Conservation (phyloP, 257 asterid species). For the Ophiorrhiza pumila region DNA sequence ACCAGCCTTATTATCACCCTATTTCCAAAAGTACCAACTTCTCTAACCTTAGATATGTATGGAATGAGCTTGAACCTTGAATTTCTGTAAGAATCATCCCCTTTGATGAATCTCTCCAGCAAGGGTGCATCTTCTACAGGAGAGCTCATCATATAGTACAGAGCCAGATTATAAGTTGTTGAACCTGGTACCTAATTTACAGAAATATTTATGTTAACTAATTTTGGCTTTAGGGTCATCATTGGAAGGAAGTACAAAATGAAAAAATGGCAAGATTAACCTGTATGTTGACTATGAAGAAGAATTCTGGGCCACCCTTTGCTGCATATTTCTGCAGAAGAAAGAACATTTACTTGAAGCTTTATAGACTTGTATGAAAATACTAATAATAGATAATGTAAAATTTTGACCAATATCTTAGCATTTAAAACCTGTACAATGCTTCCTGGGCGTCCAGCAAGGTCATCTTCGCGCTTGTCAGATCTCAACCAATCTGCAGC, state of each 20-base stretch:
- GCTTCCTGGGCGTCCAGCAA: constrained; percentile 86
- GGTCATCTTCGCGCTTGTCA: constrained; percentile 97
- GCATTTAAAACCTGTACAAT: constrained; percentile 71
- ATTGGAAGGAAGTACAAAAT: constrained; percentile 12
- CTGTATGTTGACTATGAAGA: constrained; percentile 91
- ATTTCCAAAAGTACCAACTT: neutral
- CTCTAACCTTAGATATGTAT: constrained; percentile 79
- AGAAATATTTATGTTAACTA: neutral
- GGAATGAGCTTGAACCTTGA: constrained; percentile 99
- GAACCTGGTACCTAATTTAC: constrained; percentile 80
- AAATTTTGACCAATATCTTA: constrained; percentile 10
- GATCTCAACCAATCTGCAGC: constrained; percentile 99
- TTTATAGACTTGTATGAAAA: constrained; percentile 18
- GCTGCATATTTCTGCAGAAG: constrained; percentile 67
- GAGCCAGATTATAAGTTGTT: constrained; percentile 76
- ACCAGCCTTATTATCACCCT: neutral
- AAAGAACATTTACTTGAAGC: constrained; percentile 16
- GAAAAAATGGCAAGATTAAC: constrained; percentile 30
- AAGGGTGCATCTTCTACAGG: constrained; percentile 82
- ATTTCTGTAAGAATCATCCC: constrained; percentile 91
- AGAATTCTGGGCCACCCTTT: constrained; percentile 92
- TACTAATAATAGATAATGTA: constrained; percentile 8
- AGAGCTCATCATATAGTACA: constrained; percentile 90
- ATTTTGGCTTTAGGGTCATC: neutral
- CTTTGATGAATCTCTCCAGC: constrained; percentile 86